A percentile compares a stretch with the other conserved stretches of the same genome.
These are phyloP conservation scores for Wickerhamiella alocasiicola DNA, from an alignment of 805 yeast species.

Conservation along the genomic window DNA sequence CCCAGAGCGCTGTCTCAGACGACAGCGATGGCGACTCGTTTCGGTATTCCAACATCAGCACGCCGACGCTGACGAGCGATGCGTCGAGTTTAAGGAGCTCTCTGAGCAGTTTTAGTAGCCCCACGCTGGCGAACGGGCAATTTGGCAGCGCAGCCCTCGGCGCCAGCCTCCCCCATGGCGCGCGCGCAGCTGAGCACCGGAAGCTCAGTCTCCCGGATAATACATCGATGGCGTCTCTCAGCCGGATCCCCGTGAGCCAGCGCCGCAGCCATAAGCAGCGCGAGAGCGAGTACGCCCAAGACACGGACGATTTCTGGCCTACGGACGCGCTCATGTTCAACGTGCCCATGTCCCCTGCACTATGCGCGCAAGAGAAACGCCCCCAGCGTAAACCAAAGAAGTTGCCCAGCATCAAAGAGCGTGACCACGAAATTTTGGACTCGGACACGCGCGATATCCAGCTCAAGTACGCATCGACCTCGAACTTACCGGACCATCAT, in stretches of 20 bases:
- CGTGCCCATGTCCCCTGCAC: conserved; percentile 51
- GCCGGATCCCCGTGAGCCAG: conserved; percentile 15
- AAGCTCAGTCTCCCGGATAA: conserved; percentile 14
- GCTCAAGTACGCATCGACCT: conserved; percentile 1
- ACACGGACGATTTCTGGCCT: conserved; percentile 44
- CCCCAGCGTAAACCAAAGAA: conserved; percentile 8
- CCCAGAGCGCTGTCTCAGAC: too few species aligned
- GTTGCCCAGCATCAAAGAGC: conserved; percentile 9
- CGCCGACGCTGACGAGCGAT: conserved; percentile 20
- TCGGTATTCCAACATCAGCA: conserved; percentile 16
- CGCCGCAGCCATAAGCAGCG: conserved; percentile 22
- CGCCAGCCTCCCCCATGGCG: too few species aligned
- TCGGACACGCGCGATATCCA: conserved; percentile 7
- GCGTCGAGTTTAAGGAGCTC: conserved; percentile 20
- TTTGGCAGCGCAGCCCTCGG: conserved; percentile 1
- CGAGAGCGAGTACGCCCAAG: conserved; percentile 27
- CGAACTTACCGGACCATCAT: neutral
- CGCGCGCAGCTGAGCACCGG: conserved; percentile 2
- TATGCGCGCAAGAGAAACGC: conserved; percentile 27
- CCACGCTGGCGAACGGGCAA: conserved; percentile 13
- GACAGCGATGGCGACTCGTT: conserved; percentile 4
- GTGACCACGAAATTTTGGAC: conserved; percentile 2
- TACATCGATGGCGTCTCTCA: conserved; percentile 22
- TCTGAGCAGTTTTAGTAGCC: conserved; percentile 16
- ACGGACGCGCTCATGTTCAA: conserved; percentile 44